Conservation (phyloP, 768 basidiomycete genomes). For the Boletus sp. region DNA sequence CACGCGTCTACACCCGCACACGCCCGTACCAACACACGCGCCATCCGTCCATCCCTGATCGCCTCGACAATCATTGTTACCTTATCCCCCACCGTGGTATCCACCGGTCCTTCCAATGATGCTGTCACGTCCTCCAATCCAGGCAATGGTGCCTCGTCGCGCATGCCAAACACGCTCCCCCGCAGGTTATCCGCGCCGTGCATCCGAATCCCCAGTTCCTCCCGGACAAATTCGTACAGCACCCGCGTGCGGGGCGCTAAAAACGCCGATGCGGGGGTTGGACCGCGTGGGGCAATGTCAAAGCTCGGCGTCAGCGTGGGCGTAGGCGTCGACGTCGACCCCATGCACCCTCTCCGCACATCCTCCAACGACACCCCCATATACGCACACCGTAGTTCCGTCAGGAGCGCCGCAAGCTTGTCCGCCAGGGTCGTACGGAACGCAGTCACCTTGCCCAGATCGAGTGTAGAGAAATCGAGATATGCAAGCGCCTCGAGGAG, state of each 20-base stretch:
- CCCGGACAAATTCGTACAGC: slow-evolving; percentile 75
- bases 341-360: slow-evolving; percentile 12
- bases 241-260: slow-evolving; percentile 53
- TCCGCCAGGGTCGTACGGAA: slow-evolving; percentile 21
- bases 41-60: slow-evolving; percentile 68
- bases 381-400: slow-evolving; percentile 30
- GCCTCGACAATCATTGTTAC: slow-evolving; percentile 77
- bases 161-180: slow-evolving; percentile 56
- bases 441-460: slow-evolving; percentile 21
- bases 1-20: slow-evolving; percentile 35
- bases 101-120: slow-evolving; percentile 15
- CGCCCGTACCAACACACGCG: slow-evolving; percentile 50
- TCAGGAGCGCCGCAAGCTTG: slow-evolving; percentile 18
- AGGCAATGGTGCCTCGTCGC: neutral
- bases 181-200: slow-evolving; percentile 72
- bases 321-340: slow-evolving; percentile 3
- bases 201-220: slow-evolving; percentile 73
- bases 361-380: slow-evolving; percentile 22
- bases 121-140: slow-evolving; percentile 44
- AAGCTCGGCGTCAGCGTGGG: slow-evolving; percentile 28
- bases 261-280: slow-evolving; percentile 62
- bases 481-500: slow-evolving; percentile 49
- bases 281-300: slow-evolving; percentile 49
- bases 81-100: slow-evolving; percentile 66
- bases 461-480: slow-evolving; percentile 12